Evolutionary conservation across 2,329 filamentous ascomycete species (phyloP).

Genomic region (Microsporum canis): DNA sequence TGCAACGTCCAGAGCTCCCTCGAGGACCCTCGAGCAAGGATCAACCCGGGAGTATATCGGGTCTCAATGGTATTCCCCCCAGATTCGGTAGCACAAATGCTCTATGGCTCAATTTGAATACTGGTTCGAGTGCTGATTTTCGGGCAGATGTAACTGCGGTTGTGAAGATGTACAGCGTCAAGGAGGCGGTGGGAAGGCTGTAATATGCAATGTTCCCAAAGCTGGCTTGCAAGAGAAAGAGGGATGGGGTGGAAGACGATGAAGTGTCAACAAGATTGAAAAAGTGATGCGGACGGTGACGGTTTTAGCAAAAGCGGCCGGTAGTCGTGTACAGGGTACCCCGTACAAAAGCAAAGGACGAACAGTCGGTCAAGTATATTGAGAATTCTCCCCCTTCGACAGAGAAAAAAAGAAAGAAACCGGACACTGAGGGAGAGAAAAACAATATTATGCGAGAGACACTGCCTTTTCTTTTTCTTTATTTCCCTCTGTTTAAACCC

Average conservation of each 20-base stretch:
- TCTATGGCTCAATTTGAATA: not conserved
- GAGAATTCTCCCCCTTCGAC: not conserved
- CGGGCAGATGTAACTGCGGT: not conserved
- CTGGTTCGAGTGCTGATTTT: constrained; percentile 3
- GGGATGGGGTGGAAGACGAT: not conserved
- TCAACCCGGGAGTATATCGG: constrained; percentile 3
- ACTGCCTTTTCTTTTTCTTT: not conserved
- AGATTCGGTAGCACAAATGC: constrained; percentile 1
- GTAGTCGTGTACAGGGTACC: not conserved
- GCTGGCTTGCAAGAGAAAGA: not conserved
- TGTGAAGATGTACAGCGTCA: not conserved
- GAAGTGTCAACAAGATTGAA: not conserved
- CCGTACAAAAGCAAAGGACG: not conserved
- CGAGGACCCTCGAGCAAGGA: not conserved
- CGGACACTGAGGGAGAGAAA: not conserved
- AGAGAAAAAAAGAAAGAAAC: not conserved
- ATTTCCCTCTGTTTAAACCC: not conserved
- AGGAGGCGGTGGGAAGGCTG: not conserved
- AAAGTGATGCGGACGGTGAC: not conserved
- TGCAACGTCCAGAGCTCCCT: constrained; percentile 1
- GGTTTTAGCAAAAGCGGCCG: not conserved
- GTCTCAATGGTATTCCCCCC: not conserved
- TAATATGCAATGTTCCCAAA: not conserved
- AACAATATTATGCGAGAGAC: not conserved
- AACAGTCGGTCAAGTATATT: constrained; percentile 5